These are phyloP conservation scores for Athelia sp. DNA, from an alignment of 1,284 basidiomycete genomes.

Conservation along the genomic window DNA sequence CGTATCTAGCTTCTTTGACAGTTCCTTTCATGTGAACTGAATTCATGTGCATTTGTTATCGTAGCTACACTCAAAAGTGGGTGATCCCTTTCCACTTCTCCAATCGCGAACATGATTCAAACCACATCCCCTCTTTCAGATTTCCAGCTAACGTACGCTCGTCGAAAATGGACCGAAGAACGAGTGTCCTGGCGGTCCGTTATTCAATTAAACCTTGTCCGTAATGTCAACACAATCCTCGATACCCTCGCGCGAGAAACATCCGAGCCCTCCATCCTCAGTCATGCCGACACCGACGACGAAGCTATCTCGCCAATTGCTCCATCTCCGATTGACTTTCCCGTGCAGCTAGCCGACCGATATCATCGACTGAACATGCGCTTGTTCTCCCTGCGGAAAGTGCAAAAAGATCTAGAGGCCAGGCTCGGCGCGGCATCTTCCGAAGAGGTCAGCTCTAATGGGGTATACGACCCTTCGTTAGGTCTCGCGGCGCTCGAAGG, in stretches of 20 bases:
- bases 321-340: not conserved
- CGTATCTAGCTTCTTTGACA: too few relatives aligned
- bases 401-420: constrained; percentile 56
- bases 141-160: constrained; percentile 67
- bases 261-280: constrained; percentile 28
- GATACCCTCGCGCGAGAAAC: constrained; percentile 54
- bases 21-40: not conserved
- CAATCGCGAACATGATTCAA: not conserved
- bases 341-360: constrained; percentile 47
- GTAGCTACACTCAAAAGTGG: constrained; percentile 37
- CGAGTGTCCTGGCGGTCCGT: constrained; percentile 67
- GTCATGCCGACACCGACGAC: constrained; percentile 14
- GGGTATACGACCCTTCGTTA: constrained; percentile 23
- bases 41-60: constrained; percentile 17
- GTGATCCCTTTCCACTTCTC: constrained; percentile 9
- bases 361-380: constrained; percentile 55
- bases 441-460: constrained; percentile 25
- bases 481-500: constrained; percentile 10
- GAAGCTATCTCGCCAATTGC: constrained; percentile 26
- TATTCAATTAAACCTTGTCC: constrained; percentile 71
- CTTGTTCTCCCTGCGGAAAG: constrained; percentile 49
- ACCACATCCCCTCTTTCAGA: constrained; percentile 31
- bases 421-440: constrained; percentile 48
- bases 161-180: constrained; percentile 62
- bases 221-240: constrained; percentile 58